Percentiles rank a stretch among this genome's conserved stretches.
Conservation (phyloP, 108 stramenopile genomes). For the Nannochloropsis salina region DNA sequence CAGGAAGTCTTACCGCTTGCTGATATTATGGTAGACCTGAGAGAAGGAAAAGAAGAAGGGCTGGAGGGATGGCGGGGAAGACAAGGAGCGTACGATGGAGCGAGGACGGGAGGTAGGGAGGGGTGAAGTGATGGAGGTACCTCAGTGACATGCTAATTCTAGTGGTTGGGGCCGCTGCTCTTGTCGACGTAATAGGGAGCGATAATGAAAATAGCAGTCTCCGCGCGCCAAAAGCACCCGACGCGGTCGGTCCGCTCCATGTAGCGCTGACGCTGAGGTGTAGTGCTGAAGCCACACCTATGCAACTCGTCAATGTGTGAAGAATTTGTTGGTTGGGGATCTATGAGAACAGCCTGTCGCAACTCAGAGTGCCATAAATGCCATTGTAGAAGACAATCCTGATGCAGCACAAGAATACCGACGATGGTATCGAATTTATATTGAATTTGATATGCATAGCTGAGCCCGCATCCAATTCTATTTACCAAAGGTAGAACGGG, state of each 20-base stretch:
- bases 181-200: neutral
- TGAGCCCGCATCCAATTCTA: no score
- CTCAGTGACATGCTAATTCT: neutral
- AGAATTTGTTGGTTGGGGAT: no score
- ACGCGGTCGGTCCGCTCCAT: constrained; percentile 16
- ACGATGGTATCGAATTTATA: no score
- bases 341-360: no score
- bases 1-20: neutral
- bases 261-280: neutral
- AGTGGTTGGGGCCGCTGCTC: neutral
- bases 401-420: no score
- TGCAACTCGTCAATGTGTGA: no score
- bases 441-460: no score
- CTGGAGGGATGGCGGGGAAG: neutral
- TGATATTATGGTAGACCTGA: neutral
- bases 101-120: neutral
- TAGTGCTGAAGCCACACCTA: no score
- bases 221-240: neutral
- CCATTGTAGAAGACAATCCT: no score
- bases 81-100: neutral
- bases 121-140: neutral
- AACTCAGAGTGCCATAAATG: no score
- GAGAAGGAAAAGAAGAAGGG: neutral
- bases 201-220: neutral
- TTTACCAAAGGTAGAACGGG: no score